Conservation (phyloP, 2,329 filamentous ascomycete species). For the Hirsutella thompsonii region DNA sequence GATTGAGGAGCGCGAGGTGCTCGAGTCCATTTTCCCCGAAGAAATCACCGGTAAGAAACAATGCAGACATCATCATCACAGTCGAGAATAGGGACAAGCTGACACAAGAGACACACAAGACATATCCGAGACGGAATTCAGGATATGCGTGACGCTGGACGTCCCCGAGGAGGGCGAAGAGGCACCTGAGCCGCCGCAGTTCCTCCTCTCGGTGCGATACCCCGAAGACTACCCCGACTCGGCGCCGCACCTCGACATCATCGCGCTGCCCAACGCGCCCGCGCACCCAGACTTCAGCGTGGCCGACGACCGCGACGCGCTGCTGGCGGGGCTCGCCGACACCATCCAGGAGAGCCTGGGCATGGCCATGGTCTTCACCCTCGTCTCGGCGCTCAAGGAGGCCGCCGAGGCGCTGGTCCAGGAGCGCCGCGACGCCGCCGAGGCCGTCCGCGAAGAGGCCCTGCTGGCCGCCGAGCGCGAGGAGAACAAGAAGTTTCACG, state of each 20-base stretch:
- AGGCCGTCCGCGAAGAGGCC: conserved; percentile 42
- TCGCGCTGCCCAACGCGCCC: conserved; percentile 55
- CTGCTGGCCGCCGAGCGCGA: conserved; percentile 58
- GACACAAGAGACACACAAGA: conserved; percentile 39
- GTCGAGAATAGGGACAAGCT: neutral
- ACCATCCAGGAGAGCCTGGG: conserved; percentile 86
- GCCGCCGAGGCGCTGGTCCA: conserved; percentile 73
- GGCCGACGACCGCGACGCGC: conserved; percentile 60
- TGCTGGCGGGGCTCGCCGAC: conserved; percentile 58
- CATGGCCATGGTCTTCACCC: conserved; percentile 94
- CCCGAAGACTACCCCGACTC: conserved; percentile 85
- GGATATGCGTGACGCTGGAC: conserved; percentile 76
- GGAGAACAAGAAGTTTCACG: conserved; percentile 95
- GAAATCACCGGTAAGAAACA: conserved; percentile 73
- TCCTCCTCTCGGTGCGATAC: conserved; percentile 78
- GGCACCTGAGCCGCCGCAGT: conserved; percentile 52
- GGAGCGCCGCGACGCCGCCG: conserved; percentile 54
- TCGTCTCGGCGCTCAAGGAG: conserved; percentile 81
- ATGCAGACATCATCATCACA: neutral
- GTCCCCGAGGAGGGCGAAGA: conserved; percentile 53
- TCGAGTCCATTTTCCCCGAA: conserved; percentile 95
- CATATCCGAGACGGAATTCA: conserved; percentile 79
- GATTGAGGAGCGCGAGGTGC: conserved; percentile 88
- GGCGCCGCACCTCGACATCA: conserved; percentile 70
- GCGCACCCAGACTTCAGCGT: conserved; percentile 66